Evolutionary conservation across 108 stramenopile genomes (phyloP).

Genomic region (Skeletonema marinoi): DNA sequence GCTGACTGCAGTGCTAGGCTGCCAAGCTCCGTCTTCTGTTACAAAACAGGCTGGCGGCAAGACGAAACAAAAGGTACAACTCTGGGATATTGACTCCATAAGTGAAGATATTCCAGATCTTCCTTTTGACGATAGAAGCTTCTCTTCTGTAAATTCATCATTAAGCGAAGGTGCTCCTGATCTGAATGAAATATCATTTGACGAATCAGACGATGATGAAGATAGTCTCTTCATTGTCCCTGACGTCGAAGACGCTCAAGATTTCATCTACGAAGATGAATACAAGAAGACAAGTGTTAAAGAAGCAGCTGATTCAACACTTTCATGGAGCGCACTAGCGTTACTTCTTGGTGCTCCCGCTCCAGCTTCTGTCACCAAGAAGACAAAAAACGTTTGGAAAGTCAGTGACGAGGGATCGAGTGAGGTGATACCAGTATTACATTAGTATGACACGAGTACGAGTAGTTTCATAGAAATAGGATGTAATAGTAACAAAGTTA

Average conservation of each 20-base stretch:
- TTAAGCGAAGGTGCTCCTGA: not conserved
- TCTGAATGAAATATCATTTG: not conserved
- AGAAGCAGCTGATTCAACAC: conserved; percentile 1
- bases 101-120: not conserved
- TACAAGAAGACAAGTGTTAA: not conserved
- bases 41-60: not conserved
- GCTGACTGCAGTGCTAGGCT: not conserved
- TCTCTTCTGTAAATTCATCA: not conserved
- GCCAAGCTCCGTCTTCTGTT: not conserved
- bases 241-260: not conserved
- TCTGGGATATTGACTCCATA: not conserved
- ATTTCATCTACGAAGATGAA: not conserved
- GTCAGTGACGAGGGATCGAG: not conserved
- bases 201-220: not conserved
- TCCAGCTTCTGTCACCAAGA: not conserved
- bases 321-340: not conserved
- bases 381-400: not conserved
- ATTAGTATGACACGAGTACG: too few species aligned
- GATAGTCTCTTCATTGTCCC: not conserved
- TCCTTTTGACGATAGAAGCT: not conserved
- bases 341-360: conserved; percentile 1
- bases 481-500: too few species aligned
- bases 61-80: not conserved
- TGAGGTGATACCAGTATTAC: not conserved
- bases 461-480: too few species aligned